phyloP scores from a whole-genome alignment of 495 filamentous ascomycete genomes.

The Diplogelasinospora grovesii region DNA sequence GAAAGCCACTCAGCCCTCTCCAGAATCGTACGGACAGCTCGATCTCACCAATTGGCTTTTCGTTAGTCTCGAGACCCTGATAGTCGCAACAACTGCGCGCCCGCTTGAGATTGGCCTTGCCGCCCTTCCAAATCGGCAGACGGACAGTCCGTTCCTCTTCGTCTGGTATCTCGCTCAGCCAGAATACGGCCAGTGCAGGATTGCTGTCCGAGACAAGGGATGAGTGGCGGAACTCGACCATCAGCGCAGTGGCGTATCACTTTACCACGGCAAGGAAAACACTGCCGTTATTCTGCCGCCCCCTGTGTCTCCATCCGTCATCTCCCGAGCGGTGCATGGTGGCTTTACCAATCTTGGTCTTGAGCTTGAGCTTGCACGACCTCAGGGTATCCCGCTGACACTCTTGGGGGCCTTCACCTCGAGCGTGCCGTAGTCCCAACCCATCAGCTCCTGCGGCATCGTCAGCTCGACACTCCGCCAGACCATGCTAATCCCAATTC shows the following conservation, averaged over 20 bases:
- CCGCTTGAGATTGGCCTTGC: conserved; percentile 38
- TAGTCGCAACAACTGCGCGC: conserved; percentile 34
- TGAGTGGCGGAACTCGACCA: conserved; percentile 54
- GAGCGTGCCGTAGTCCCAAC: conserved; percentile 62
- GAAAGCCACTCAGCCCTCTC: conserved; percentile 51
- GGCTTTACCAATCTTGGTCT: conserved; percentile 42
- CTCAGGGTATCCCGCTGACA: conserved; percentile 30
- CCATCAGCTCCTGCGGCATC: conserved; percentile 45
- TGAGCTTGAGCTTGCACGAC: conserved; percentile 47
- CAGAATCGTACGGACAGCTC: conserved; percentile 49
- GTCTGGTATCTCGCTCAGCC: conserved; percentile 60
- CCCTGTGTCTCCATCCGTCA: conserved; percentile 27
- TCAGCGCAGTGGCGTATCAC: conserved; percentile 51
- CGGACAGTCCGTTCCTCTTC: conserved; percentile 50
- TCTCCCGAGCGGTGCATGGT: conserved; percentile 47
- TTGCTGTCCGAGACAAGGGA: conserved; percentile 45
- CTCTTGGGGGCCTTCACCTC: conserved; percentile 41
- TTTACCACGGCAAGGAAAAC: conserved; percentile 52
- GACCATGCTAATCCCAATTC: conserved; percentile 57
- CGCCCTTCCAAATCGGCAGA: conserved; percentile 51
- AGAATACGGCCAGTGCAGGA: conserved; percentile 55
- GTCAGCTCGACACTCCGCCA: conserved; percentile 61
- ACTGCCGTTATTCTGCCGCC: conserved; percentile 36
- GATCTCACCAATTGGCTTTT: conserved; percentile 49
- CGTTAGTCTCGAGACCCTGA: conserved; percentile 31